A percentile compares a stretch with the other conserved stretches of the same genome.
Conservation (phyloP, 2,329 filamentous ascomycete species). For the Diplodia sapinea region DNA sequence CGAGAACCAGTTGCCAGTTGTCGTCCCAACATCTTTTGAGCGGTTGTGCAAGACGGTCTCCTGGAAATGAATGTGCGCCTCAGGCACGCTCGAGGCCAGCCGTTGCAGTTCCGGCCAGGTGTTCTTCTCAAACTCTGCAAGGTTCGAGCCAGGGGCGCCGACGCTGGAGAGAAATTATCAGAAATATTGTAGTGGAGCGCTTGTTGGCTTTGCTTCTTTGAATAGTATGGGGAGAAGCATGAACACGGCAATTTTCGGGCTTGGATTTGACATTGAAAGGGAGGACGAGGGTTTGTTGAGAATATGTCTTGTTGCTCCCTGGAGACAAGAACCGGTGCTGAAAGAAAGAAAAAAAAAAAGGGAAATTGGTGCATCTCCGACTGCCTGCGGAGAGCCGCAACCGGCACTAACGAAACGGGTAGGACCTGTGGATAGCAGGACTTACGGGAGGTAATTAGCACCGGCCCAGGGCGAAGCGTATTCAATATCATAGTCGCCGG, state of each 20-base stretch:
- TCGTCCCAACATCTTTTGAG: conserved; percentile 64
- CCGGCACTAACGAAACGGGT: not conserved
- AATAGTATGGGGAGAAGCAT: not conserved
- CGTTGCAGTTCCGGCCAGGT: conserved; percentile 54
- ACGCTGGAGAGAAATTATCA: conserved; percentile 40
- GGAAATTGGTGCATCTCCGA: not conserved
- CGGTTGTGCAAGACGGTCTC: conserved; percentile 64
- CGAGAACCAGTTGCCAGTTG: conserved; percentile 66
- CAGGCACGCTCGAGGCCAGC: conserved; percentile 66
- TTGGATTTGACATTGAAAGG: not conserved
- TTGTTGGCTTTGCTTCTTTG: not conserved
- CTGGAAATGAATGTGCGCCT: conserved; percentile 82
- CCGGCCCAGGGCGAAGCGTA: conserved; percentile 91
- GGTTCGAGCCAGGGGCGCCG: conserved; percentile 48
- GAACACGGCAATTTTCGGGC: not conserved
- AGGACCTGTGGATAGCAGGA: not conserved
- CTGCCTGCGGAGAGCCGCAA: too few species aligned
- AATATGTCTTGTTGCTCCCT: not conserved
- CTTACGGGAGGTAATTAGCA: conserved; percentile 71
- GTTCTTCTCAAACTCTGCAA: conserved; percentile 50
- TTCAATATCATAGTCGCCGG: conserved; percentile 88
- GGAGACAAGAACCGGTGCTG: not conserved
- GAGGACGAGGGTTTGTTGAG: not conserved
- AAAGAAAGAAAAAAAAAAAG: not conserved
- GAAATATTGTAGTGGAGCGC: not conserved